Base-by-base conservation (phyloP, 1,139 yeast species). In the Zygosaccharomyces sapae region DNA sequence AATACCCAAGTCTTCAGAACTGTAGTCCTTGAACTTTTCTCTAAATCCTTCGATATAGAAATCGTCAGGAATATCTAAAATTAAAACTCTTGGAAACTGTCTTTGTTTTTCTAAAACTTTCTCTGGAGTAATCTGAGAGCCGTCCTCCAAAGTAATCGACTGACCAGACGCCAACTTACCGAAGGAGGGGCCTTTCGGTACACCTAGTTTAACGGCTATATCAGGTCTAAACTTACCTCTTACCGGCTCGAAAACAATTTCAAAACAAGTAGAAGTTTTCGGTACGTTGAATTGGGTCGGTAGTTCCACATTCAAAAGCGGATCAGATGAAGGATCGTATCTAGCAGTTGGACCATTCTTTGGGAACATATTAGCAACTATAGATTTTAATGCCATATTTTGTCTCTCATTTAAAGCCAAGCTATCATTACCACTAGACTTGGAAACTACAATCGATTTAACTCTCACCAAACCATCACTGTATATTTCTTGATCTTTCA, bases 151-250 rank as follows among this genome's bases (percentile, higher is more conserved):
- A 0, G 74, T 66, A 1, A 92, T 81, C 0, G 79, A 50, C 30
- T 74, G 62, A 1, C 95, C 95, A 12, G 70, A 70, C 7, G 92
- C 74, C 46, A 92, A 72, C 16, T 71, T 64, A n/a, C 81, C 75
- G 62, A 72, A 87, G 33, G 75, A 63, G 4, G 73, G 70, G 0
- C 95, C 92, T 1, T 79, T 79, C 29, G 83, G 81, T 3, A 92
- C 76, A 0, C 94, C 92, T 24, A 89, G 69, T 31, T 70, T 77
- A 30, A 68, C 71, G 0, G 97, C 97, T 56, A 74, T 80, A 6
- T 71, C 69, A 0, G 80, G 78, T 52, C 81, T 73, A 59, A 94
- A 92, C 59, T 77, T 84, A 0, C 99, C 98, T 56, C 96, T 72
- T 0, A 80, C 70, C 0, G 94, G 83, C 33, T 77, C 70, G 39